These are phyloP conservation scores for Ascochyta viciae-villosae DNA, from an alignment of 2,329 filamentous ascomycete genomes.

Conservation along the genomic window DNA sequence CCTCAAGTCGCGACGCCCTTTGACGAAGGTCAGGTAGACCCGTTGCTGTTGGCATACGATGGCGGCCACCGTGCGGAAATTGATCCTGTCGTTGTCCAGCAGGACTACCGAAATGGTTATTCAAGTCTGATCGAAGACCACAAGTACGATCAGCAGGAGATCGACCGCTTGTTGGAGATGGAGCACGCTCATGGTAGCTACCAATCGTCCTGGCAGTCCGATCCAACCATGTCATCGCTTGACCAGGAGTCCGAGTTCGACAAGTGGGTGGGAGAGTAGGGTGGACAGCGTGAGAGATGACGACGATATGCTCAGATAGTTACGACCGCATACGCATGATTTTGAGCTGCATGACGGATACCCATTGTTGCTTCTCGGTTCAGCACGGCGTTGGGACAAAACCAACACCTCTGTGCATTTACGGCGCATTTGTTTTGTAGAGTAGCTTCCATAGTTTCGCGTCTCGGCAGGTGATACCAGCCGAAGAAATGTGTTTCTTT, in stretches of 20 bases:
- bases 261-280: conserved; percentile 52
- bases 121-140: conserved; percentile 38
- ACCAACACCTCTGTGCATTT: conserved; percentile 1
- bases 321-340: conserved; percentile 15
- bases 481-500: not conserved
- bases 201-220: conserved; percentile 47
- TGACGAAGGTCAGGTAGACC: conserved; percentile 49
- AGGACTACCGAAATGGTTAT: conserved; percentile 41
- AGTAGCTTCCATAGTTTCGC: conserved; percentile 1
- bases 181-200: conserved; percentile 33
- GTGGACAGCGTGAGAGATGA: conserved; percentile 2
- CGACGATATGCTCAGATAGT: conserved; percentile 4
- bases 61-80: conserved; percentile 32
- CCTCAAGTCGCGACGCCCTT: conserved; percentile 38
- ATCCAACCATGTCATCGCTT: conserved; percentile 44
- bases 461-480: not conserved
- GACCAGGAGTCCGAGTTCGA: conserved; percentile 56
- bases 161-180: conserved; percentile 37
- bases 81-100: conserved; percentile 27
- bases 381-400: conserved; percentile 16
- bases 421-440: conserved; percentile 6
- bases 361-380: conserved; percentile 8
- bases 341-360: conserved; percentile 10
- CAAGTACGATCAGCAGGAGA: conserved; percentile 37
- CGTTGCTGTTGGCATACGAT: conserved; percentile 51